Base-by-base conservation (phyloP, 257 asterid species). In the Forsythia suspensa region DNA sequence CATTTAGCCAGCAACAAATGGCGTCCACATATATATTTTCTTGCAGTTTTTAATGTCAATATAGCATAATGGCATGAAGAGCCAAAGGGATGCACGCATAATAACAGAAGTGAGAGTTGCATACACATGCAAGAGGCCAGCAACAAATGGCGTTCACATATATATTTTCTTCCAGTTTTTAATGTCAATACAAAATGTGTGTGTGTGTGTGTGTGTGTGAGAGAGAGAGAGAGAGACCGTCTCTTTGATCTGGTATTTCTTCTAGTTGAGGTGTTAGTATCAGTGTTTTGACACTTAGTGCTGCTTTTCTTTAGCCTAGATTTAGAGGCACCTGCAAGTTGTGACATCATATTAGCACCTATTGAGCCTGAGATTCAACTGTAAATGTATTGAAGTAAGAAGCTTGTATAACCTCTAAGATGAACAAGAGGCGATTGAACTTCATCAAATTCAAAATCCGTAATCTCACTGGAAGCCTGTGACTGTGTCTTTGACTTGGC, bases 281-380 rank as follows among this genome's bases (percentile, higher is more conserved):
- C 66, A 74, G 75, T 80, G 70, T 41, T 82, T 79, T 81, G 84
- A 81, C 84, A 80, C 76, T 51, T 83, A 40, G 66, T 77, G 85
- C 77, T 83, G 83, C 91, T 82, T 73, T 78, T 89, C 81, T 85
- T 88, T 59, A 80, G 76, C 80, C 72, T 90, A 48, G 92, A 82
- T 83, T 82, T 87, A 69, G 94, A 79, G 71, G 86, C 84, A 86
- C 81, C 97, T 95, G 96, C 84, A 88, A 85, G 40, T 24, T 36
- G 72, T 9, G 51, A 81, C 72, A 29, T 9, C 68, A 55, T 63
- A 48, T 55, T 12, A 72, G 69, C 40, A 74, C 41, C 69, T 57
- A 34, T 72, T 52, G 37, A 73, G 18, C 10, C 13, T 12, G 4
- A 65, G 55, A 48, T 40, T 21, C 42, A 39, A 39, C 11, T 18